A percentile compares a stretch with the other conserved stretches of the same genome.
These are phyloP conservation scores for Metschnikowia noctiluminum DNA, from an alignment of 805 yeast genomes.

Conservation along the genomic window DNA sequence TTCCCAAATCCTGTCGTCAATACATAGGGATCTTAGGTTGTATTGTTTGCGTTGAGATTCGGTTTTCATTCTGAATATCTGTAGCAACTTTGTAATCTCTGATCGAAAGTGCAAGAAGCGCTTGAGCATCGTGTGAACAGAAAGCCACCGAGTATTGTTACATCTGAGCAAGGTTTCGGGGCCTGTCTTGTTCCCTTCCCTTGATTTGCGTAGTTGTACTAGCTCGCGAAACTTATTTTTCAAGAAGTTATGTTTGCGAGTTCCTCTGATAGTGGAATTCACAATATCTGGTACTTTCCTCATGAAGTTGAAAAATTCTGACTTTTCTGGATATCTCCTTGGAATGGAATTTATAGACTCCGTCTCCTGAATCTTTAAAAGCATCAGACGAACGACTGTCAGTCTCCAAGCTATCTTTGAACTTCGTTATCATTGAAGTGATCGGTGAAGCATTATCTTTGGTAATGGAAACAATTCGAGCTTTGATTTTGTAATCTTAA, in stretches of 20 bases:
- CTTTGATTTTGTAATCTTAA: background rate
- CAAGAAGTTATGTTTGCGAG: background rate
- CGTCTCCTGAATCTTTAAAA: background rate
- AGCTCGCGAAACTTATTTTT: background rate
- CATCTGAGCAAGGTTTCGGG: background rate
- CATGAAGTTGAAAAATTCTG: background rate
- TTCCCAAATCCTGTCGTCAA: too few relatives aligned
- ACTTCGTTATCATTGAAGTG: background rate
- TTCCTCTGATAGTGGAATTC: background rate
- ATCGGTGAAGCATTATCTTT: background rate
- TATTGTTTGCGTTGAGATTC: too few relatives aligned
- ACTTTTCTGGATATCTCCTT: background rate
- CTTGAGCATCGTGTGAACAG: background rate
- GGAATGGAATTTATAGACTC: background rate
- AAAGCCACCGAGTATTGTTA: slow-evolving; percentile 1
- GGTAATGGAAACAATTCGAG: background rate
- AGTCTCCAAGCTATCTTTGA: background rate
- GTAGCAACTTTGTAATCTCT: background rate
- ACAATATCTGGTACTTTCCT: background rate
- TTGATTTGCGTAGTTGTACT: background rate
- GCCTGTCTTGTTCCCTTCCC: background rate
- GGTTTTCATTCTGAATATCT: too few relatives aligned
- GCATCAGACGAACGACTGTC: background rate
- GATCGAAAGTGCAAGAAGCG: background rate
- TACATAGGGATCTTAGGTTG: too few relatives aligned